A percentile compares a stretch with the other conserved stretches of the same genome.
phyloP scores from a whole-genome alignment of 306 rosid species.

The Comarum palustre region DNA sequence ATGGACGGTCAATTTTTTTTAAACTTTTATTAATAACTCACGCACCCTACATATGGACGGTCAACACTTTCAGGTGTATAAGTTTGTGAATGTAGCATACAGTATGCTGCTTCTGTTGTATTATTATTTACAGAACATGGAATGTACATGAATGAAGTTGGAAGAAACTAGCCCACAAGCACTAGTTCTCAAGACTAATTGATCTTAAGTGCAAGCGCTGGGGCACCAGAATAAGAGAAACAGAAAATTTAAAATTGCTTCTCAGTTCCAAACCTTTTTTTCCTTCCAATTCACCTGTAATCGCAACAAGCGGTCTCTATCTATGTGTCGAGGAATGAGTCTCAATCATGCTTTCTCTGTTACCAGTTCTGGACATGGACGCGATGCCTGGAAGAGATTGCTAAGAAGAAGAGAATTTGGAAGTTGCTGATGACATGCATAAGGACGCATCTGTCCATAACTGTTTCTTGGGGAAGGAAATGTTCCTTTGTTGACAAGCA shows the following conservation, averaged over 20 bases:
- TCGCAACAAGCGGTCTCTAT: no score
- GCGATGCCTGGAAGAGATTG: background rate
- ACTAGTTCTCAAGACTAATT: background rate
- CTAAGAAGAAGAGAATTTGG: background rate
- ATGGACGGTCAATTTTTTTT: background rate
- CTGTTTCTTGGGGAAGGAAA: conserved; percentile 36
- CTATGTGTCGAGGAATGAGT: background rate
- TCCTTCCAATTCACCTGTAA: background rate
- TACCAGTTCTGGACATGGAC: background rate
- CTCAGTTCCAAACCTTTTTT: background rate
- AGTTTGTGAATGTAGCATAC: no score
- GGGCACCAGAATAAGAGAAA: background rate
- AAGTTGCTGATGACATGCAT: background rate
- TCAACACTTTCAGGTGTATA: background rate
- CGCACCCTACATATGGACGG: no score
- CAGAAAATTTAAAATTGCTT: conserved; percentile 3
- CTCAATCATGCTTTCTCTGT: background rate
- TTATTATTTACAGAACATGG: background rate
- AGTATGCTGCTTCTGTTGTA: conserved; percentile 3
- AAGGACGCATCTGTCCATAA: background rate
- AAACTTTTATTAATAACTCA: no score
- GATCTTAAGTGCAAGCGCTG: background rate
- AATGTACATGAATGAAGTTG: background rate
- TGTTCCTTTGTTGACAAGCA: conserved; percentile 7
- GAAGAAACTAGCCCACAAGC: conserved; percentile 3